phyloP scores from a whole-genome alignment of 1,284 basidiomycete genomes.

The Hymenochaete sp. region DNA sequence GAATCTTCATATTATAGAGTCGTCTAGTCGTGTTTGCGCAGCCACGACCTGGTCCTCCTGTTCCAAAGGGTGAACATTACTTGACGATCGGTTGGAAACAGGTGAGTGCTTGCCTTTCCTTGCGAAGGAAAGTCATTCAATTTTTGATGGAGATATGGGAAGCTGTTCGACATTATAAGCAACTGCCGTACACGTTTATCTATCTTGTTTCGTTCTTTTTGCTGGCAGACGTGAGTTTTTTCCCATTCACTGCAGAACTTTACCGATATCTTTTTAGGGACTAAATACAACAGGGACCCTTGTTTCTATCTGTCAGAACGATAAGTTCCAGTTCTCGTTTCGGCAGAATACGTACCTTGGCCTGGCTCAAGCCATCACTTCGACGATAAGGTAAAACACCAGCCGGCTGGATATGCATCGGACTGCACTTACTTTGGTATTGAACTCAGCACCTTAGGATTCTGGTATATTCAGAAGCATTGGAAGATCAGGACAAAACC shows the following conservation, averaged over 20 bases:
- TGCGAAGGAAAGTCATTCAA: not conserved
- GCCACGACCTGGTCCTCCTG: constrained; percentile 60
- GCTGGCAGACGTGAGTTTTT: constrained; percentile 55
- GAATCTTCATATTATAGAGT: not conserved
- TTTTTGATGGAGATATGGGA: constrained; percentile 47
- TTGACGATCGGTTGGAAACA: constrained; percentile 78
- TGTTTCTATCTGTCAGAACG: constrained; percentile 69
- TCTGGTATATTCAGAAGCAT: constrained; percentile 74
- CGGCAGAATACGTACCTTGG: constrained; percentile 72
- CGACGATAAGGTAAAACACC: constrained; percentile 36
- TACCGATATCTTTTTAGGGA: constrained; percentile 35
- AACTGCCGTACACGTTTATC: constrained; percentile 67
- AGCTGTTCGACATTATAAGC: constrained; percentile 60
- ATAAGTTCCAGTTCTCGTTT: constrained; percentile 67
- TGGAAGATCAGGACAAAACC: constrained; percentile 70
- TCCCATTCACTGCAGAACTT: constrained; percentile 8
- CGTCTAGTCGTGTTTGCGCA: constrained; percentile 50
- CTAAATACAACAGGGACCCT: constrained; percentile 74
- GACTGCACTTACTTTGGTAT: constrained; percentile 14
- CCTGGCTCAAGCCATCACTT: constrained; percentile 62
- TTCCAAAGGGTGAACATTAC: constrained; percentile 66
- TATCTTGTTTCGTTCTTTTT: constrained; percentile 73
- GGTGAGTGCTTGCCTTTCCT: constrained; percentile 25
- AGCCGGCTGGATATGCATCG: constrained; percentile 6
- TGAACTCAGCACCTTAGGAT: constrained; percentile 50